phyloP scores from a whole-genome alignment of 1,284 basidiomycete species.

The Irpex rosettiformis region DNA sequence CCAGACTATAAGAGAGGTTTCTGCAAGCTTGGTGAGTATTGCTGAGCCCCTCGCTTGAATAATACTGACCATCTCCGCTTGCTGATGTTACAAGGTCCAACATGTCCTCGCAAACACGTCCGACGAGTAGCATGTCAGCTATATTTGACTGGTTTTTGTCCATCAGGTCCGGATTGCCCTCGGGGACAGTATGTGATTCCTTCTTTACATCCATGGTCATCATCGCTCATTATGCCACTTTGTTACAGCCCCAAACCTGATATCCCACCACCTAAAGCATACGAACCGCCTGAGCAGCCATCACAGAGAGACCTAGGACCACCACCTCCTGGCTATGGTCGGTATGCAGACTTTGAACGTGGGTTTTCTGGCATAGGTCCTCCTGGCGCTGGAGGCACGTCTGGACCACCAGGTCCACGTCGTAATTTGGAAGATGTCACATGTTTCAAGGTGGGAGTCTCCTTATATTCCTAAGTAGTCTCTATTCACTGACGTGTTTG shows the following conservation, averaged over 20 bases:
- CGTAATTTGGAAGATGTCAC: slow-evolving; percentile 83
- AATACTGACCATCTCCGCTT: slow-evolving; percentile 7
- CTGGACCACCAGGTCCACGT: slow-evolving; percentile 42
- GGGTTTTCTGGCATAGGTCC: slow-evolving; percentile 35
- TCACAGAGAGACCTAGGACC: slow-evolving; percentile 81
- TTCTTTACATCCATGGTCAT: slow-evolving; percentile 8
- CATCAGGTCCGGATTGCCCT: slow-evolving; percentile 87
- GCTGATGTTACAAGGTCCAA: slow-evolving; percentile 62
- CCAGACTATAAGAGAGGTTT: slow-evolving; percentile 96
- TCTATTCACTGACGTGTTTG: slow-evolving; percentile 15
- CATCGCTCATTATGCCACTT: slow-evolving; percentile 19
- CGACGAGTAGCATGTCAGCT: slow-evolving; percentile 87
- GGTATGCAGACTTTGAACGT: slow-evolving; percentile 80
- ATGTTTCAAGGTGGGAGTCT: slow-evolving; percentile 77
- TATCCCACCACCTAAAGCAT: slow-evolving; percentile 70
- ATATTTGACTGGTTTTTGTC: slow-evolving; percentile 95
- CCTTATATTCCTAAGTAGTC: slow-evolving; percentile 1
- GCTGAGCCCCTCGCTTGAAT: slow-evolving; percentile 2
- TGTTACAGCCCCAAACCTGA: slow-evolving; percentile 65
- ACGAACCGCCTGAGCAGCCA: slow-evolving; percentile 76
- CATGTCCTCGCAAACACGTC: slow-evolving; percentile 91
- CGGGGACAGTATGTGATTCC: slow-evolving; percentile 79
- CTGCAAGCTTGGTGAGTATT: slow-evolving; percentile 77
- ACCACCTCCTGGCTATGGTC: slow-evolving; percentile 87
- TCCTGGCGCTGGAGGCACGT: slow-evolving; percentile 24